A percentile compares a stretch with the other conserved stretches of the same genome.
These are phyloP conservation scores for Halophytophthora batemanensis DNA, from an alignment of 352 stramenopile genomes.

Conservation along the genomic window DNA sequence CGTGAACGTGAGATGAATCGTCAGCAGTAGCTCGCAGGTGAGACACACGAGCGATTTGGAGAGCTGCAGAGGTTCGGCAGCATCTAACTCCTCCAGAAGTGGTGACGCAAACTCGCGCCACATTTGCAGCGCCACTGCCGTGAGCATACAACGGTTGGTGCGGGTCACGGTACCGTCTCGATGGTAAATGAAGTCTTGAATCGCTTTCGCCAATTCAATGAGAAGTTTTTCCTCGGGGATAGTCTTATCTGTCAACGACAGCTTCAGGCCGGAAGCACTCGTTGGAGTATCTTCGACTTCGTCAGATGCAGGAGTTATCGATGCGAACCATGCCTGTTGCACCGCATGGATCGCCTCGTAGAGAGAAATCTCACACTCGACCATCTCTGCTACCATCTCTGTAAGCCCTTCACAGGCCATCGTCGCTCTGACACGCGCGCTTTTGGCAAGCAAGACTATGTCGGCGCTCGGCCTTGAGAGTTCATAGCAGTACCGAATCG, in stretches of 20 bases:
- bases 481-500: conserved; percentile 26
- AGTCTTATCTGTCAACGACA: conserved; percentile 2
- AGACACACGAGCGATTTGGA: conserved; percentile 15
- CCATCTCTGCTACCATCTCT: conserved; percentile 3
- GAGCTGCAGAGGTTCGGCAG: conserved; percentile 13
- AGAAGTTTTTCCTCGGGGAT: conserved; percentile 12
- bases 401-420: not conserved
- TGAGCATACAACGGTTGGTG: conserved; percentile 33
- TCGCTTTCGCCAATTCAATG: conserved; percentile 14
- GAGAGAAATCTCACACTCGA: conserved; percentile 24
- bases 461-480: conserved; percentile 14
- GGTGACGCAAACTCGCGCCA: conserved; percentile 34
- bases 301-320: conserved; percentile 14
- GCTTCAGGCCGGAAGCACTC: not conserved
- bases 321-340: conserved; percentile 13
- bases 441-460: conserved; percentile 21
- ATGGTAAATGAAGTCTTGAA: conserved; percentile 26
- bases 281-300: conserved; percentile 3
- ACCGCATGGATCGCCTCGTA: conserved; percentile 25
- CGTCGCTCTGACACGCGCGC: conserved; percentile 14
- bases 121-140: conserved; percentile 28
- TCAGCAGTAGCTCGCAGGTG: conserved; percentile 30
- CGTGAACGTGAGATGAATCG: conserved; percentile 39
- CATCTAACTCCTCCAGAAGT: conserved; percentile 35
- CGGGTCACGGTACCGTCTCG: conserved; percentile 15